phyloP scores from a whole-genome alignment of 208 protist genomes.

The Strigomonas culicis region DNA sequence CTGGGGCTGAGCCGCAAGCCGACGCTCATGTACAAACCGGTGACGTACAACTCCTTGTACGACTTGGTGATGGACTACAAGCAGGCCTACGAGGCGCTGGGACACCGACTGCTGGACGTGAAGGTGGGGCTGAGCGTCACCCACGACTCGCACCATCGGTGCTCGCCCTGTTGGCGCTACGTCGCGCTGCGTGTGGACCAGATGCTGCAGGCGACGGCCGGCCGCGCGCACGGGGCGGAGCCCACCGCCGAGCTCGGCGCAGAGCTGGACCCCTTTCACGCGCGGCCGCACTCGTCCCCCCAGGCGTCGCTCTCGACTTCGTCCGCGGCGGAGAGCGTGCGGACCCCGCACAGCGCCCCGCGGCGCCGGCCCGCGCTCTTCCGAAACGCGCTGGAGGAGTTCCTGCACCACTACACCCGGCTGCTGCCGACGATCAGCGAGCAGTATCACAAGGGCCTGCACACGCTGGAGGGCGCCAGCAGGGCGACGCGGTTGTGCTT shows the following conservation, averaged over 20 bases:
- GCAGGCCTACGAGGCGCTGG: conserved; percentile 62
- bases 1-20: conserved; percentile 84
- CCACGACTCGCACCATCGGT: conserved; percentile 46
- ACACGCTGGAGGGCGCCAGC: conserved; percentile 16
- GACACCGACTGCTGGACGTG: conserved; percentile 78
- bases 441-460: conserved; percentile 59
- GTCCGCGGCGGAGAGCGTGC: too few species aligned
- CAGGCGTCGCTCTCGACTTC: too few species aligned
- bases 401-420: conserved; percentile 46
- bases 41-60: conserved; percentile 58
- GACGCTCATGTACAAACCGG: conserved; percentile 87
- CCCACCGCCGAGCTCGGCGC: background rate
- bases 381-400: conserved; percentile 3
- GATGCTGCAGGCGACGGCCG: background rate
- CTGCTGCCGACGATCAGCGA: conserved; percentile 59
- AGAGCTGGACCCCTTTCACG: background rate
- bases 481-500: conserved; percentile 36
- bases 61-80: conserved; percentile 88
- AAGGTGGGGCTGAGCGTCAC: conserved; percentile 80
- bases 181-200: conserved; percentile 49
- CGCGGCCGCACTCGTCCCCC: too few species aligned
- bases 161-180: conserved; percentile 80
- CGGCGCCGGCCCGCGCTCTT: too few species aligned
- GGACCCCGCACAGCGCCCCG: too few species aligned
- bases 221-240: background rate